phyloP scores from a whole-genome alignment of 176 grass and related monocot genomes.

The Aegilops bicornis region DNA sequence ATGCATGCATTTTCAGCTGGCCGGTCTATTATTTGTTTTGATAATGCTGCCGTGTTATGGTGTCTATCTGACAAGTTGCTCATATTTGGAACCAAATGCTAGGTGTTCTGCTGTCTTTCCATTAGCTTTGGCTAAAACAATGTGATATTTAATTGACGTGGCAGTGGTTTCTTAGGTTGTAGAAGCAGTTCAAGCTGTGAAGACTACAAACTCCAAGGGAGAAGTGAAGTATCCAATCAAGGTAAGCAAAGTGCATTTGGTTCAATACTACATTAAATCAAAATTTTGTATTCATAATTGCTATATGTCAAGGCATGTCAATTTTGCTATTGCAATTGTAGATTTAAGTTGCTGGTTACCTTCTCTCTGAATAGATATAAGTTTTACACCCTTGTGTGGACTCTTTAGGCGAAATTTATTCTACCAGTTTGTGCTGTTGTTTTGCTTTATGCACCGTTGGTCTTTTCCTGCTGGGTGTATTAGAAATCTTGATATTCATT shows the following conservation, averaged over 20 bases:
- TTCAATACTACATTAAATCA: neutral
- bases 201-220: constrained; percentile 77
- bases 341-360: neutral
- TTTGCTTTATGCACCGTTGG: neutral
- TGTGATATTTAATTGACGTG: neutral
- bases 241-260: constrained; percentile 37
- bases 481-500: too few relatives aligned
- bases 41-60: too few relatives aligned
- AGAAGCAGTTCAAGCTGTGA: constrained; percentile 90
- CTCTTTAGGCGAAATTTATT: too few relatives aligned
- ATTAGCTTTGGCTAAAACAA: neutral
- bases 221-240: constrained; percentile 98
- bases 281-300: too few relatives aligned
- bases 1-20: neutral
- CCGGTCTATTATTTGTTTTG: neutral
- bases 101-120: neutral
- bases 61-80: neutral
- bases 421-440: too few relatives aligned
- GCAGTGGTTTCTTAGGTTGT: constrained; percentile 61
- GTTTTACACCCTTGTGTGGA: too few relatives aligned
- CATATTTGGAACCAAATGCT: neutral
- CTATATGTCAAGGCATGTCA: neutral
- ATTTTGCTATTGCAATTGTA: neutral
- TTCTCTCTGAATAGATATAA: neutral
- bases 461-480: too few relatives aligned